Conservation (phyloP, 805 yeast genomes). For the Lachancea kluyveri region DNA sequence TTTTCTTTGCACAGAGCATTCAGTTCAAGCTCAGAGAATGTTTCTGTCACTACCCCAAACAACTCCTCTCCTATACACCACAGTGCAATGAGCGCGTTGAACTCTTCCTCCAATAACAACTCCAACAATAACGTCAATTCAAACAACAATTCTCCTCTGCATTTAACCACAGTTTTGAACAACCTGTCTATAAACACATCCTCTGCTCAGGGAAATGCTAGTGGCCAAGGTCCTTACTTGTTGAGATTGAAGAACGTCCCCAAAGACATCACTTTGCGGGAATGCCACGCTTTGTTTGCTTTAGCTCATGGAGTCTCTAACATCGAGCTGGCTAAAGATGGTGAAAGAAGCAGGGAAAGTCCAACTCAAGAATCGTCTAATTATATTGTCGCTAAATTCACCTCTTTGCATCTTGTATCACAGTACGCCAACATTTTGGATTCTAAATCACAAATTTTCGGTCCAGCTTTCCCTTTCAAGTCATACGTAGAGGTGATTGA, state of each 20-base stretch:
- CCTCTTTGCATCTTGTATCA: slow-evolving; percentile 39
- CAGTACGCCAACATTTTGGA: slow-evolving; percentile 36
- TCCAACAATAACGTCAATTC: slow-evolving; percentile 3
- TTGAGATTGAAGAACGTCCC: slow-evolving; percentile 55
- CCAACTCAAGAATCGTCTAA: slow-evolving; percentile 8
- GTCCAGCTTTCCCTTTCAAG: slow-evolving; percentile 39
- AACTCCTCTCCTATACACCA: slow-evolving; percentile 22
- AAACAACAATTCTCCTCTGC: slow-evolving; percentile 20
- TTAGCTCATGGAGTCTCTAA: slow-evolving; percentile 56
- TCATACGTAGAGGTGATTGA: slow-evolving; percentile 37
- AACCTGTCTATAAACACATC: slow-evolving; percentile 20
- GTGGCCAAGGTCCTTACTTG: slow-evolving; percentile 19
- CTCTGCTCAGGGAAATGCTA: slow-evolving; percentile 9
- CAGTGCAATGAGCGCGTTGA: slow-evolving; percentile 6
- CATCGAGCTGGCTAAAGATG: slow-evolving; percentile 40
- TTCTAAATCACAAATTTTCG: slow-evolving; percentile 40
- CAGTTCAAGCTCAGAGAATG: slow-evolving; percentile 18
- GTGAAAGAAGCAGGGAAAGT: slow-evolving; percentile 15
- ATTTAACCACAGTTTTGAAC: slow-evolving; percentile 27
- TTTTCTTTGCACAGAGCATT: slow-evolving; percentile 14
- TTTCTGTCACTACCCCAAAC: slow-evolving; percentile 14
- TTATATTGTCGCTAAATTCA: slow-evolving; percentile 39
- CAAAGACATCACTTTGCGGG: slow-evolving; percentile 55
- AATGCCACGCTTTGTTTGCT: slow-evolving; percentile 61
- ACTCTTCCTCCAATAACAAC: slow-evolving; percentile 2